Conservation (phyloP, 2,329 filamentous ascomycete species). For the Sporothrix luriei region DNA sequence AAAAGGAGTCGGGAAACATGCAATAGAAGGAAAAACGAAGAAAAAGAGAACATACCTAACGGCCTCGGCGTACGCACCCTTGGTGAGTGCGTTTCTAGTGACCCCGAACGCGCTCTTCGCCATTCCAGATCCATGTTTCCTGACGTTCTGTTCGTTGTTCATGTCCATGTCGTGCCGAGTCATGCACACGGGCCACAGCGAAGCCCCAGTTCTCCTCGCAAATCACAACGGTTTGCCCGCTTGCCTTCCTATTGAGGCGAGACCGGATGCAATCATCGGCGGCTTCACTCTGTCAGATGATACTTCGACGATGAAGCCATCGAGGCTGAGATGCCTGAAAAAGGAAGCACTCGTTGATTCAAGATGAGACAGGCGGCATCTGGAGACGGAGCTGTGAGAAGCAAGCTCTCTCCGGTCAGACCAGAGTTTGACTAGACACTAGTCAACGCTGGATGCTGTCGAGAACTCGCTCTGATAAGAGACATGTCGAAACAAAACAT, state of each 20-base stretch:
- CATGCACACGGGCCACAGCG: conserved; percentile 12
- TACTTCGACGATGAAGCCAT: too few species aligned
- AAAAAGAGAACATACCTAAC: conserved; percentile 2
- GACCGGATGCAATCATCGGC: conserved; percentile 22
- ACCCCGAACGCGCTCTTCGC: background rate
- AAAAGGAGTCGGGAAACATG: background rate
- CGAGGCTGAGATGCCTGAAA: background rate
- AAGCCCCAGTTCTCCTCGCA: background rate
- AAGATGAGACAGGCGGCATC: conserved; percentile 10
- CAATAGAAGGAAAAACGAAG: background rate
- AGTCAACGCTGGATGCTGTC: background rate
- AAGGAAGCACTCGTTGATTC: background rate
- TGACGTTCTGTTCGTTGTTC: background rate
- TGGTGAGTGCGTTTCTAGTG: conserved; percentile 17
- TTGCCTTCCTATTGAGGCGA: conserved; percentile 8
- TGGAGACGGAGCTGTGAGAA: background rate
- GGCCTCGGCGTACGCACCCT: conserved; percentile 8
- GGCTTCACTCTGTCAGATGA: conserved; percentile 20
- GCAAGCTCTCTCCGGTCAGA: background rate
- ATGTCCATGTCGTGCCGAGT: conserved; percentile 10
- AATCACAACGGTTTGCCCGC: conserved; percentile 5
- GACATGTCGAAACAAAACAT: background rate
- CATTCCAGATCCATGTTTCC: background rate
- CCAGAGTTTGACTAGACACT: conserved; percentile 17
- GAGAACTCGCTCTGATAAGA: background rate